Conservation (phyloP, 257 asterid species). For the Solanum lignicaule region DNA sequence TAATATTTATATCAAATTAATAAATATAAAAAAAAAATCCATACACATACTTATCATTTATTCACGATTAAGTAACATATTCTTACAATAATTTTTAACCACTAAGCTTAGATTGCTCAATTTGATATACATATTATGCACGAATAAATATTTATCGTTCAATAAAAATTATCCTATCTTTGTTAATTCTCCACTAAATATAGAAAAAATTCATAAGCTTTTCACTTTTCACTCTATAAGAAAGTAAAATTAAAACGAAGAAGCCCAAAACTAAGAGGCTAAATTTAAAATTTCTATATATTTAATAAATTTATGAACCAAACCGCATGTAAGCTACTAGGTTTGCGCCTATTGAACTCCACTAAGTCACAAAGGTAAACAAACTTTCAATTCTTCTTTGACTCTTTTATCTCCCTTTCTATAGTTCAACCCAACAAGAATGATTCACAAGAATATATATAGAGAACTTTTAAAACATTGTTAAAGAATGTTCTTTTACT, state of each 20-base stretch:
- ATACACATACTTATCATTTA: not conserved
- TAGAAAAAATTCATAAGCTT: not conserved
- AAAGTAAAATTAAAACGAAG: not conserved
- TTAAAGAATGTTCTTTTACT: slow-evolving; percentile 15
- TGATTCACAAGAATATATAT: not conserved
- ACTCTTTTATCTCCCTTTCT: not conserved
- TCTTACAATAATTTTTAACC: not conserved
- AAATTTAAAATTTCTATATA: too few species aligned
- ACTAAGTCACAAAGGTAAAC: not conserved
- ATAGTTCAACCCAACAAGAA: not conserved
- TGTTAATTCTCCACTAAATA: not conserved
- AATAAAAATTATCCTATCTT: too few species aligned
- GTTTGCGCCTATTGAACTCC: accelerated
- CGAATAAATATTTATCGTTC: too few species aligned
- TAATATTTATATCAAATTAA: not conserved
- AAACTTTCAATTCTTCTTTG: not conserved
- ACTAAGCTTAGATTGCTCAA: not conserved
- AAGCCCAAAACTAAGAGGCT: not conserved
- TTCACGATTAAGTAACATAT: not conserved
- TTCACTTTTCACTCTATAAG: not conserved
- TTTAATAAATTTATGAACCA: not conserved
- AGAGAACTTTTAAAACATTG: not conserved
- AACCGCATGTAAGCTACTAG: accelerated
- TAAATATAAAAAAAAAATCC: not conserved
- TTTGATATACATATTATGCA: not conserved